Base-by-base conservation (phyloP, 129 eudicot genomes). In the Lonicera japonica region DNA sequence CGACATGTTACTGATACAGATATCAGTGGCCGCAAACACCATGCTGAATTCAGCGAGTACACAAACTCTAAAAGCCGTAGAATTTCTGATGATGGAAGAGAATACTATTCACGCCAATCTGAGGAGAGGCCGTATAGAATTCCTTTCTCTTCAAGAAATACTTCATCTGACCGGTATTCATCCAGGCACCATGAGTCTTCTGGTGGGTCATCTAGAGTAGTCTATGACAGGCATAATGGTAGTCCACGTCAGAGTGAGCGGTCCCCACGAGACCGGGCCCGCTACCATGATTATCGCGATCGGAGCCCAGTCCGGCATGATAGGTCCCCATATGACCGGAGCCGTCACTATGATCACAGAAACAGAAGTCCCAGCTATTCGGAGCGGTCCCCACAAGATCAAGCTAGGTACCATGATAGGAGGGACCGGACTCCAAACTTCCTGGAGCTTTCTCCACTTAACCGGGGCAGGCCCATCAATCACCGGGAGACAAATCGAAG, bases 191-290 rank as follows among this genome's bases (percentile, higher is more conserved):
- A 79, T 71, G 95, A 84, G 52, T 82, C 78, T 66, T 80, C 86
- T 61, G 53, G 68, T 61, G 53, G 68, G 46, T 69, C 95, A 19
- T 78, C 95, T 50, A 77, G 83, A 48, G 72, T 39, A 8, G 63
- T 40, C 41, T 64, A 77, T 56, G 96, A 87, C 78, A 82, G 80
- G 59, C 73, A 75, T 48, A 79, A 79, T 63, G 70, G 63, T 53
- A 84, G 96, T 66, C 97, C 95, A 55, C 88, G 74, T 71, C 95
- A 76, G 60, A 45, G 79, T 54, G 94, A 90, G 70, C 80, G 90
- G 87, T 90, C 95, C 79, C 94, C 97, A 69, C 90, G 47, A 58
- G 94, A 90, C 54, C 82, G 94, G 74, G 50, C 81, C 66, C 96
- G 85, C 62, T 64, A 78, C 65, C 58, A 73, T 54, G 94, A 79